These are phyloP conservation scores for Lecanicillium sp. DNA, from an alignment of 2,329 filamentous ascomycete genomes.

Conservation along the genomic window DNA sequence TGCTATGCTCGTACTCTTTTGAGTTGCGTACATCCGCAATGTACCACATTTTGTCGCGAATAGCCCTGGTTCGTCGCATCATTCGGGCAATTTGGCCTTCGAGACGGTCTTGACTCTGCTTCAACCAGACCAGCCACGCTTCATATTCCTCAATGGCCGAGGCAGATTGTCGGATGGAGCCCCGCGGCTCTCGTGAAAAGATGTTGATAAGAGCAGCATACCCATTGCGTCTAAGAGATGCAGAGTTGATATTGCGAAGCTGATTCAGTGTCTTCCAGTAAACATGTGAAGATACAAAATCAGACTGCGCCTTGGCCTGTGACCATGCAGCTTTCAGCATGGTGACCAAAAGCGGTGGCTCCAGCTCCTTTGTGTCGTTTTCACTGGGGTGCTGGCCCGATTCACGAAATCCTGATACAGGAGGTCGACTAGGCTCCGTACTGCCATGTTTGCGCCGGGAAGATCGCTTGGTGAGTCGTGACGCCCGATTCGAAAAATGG, in stretches of 20 bases:
- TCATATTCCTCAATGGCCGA: constrained; percentile 71
- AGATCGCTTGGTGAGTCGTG: constrained; percentile 49
- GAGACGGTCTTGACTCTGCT: constrained; percentile 71
- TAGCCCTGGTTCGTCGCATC: constrained; percentile 62
- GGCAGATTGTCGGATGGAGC: constrained; percentile 60
- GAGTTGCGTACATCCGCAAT: constrained; percentile 90
- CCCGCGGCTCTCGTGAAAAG: constrained; percentile 62
- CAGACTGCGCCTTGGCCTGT: constrained; percentile 68
- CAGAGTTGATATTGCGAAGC: constrained; percentile 53
- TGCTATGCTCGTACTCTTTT: constrained; percentile 76
- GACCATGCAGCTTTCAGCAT: constrained; percentile 72
- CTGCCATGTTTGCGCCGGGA: constrained; percentile 41
- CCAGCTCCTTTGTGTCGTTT: constrained; percentile 16
- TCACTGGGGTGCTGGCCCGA: neutral
- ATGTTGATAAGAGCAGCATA: constrained; percentile 66
- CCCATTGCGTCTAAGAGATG: constrained; percentile 56
- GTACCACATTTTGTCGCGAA: constrained; percentile 98
- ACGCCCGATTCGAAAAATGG: constrained; percentile 64
- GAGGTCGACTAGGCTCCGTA: too few relatives aligned
- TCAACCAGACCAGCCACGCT: constrained; percentile 75
- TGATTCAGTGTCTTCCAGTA: constrained; percentile 80
- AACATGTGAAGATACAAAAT: constrained; percentile 75
- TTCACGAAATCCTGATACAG: neutral
- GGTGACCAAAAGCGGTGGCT: constrained; percentile 42
- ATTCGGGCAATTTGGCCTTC: constrained; percentile 66